These are phyloP conservation scores for Talaromyces atroroseus DNA, from an alignment of 2,329 filamentous ascomycete genomes.

Conservation along the genomic window DNA sequence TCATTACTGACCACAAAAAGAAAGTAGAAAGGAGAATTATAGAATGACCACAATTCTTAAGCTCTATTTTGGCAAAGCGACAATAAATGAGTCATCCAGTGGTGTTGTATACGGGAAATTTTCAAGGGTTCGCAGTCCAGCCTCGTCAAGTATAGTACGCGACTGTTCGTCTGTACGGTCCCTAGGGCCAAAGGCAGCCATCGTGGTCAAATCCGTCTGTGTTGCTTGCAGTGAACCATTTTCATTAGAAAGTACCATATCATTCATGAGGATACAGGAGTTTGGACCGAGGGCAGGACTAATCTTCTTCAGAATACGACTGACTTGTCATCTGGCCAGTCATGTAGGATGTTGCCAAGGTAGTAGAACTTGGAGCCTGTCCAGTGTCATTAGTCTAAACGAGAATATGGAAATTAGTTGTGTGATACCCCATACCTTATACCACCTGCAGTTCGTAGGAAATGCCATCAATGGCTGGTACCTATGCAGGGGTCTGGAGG, in stretches of 20 bases:
- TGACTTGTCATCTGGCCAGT: constrained; percentile 19
- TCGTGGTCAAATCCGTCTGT: constrained; percentile 36
- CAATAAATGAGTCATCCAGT: too few relatives aligned
- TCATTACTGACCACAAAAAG: too few relatives aligned
- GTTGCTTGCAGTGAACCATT: constrained; percentile 28
- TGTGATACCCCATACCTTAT: constrained; percentile 7
- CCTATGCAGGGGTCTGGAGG: not conserved
- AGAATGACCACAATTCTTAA: too few relatives aligned
- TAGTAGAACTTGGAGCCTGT: constrained; percentile 17
- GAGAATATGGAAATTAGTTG: not conserved
- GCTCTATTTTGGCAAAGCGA: too few relatives aligned
- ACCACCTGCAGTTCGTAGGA: constrained; percentile 14
- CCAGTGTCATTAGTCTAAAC: not conserved
- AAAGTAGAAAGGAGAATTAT: too few relatives aligned
- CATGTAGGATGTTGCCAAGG: constrained; percentile 22
- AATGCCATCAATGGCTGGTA: not conserved
- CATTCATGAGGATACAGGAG: constrained; percentile 40
- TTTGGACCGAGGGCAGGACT: constrained; percentile 28
- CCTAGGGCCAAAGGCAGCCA: constrained; percentile 26
- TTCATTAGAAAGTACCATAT: constrained; percentile 36
- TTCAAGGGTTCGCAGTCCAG: constrained; percentile 12
- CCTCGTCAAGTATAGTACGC: constrained; percentile 18
- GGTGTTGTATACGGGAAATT: constrained; percentile 10
- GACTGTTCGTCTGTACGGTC: constrained; percentile 36
- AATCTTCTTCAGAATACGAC: constrained; percentile 22